Evolutionary conservation across 805 yeast species (phyloP), one percentile per base, ranked within the genome.

Genomic region (Myxozyma lipomycoides): DNA sequence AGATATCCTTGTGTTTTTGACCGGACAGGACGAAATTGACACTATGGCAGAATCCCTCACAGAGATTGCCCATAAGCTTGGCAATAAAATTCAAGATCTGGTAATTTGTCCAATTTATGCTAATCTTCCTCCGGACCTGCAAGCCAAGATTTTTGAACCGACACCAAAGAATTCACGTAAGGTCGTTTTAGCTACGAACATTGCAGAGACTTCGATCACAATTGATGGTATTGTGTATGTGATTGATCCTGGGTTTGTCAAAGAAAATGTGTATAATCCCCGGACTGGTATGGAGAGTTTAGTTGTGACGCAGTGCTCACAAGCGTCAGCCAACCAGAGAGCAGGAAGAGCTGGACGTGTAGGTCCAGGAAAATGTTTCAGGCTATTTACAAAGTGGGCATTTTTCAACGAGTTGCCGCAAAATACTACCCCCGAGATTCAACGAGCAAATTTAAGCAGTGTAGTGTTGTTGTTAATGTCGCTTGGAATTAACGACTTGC

Each of bases 291-390:
- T 93, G 90, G 98, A 91, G 62, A 81, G 91, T 4, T 74, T 93
- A 61, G 74, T 81, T 5, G 84, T 89, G 2, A 77, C 83, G 15
- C 95, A 96, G 1, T 88, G 93, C 43, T 91, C 98, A 0, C 85
- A 86, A 61, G 98, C 98, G 0, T 95, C 90, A 64, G 97, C 98
- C 0, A 86, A 86, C 59, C 98, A 93, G 69, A 77, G 98, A 64
- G 79, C 95, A 41, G 98, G 98, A 49, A 79, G 98, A 65, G 98
- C 98, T 0, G 98, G 98, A 43, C 84, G 98, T 72, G 88, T 95
- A 0, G 95, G 95, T 0, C 96, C 97, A 0, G 98, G 98, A 1
- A 83, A 86, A 60, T 95, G 98, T 64, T 93, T 82, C 64, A 72
- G 98, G 49, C 70, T 93, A n/a, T 93, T 85, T 66, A 90, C 98